Evolutionary conservation across 2,329 filamentous ascomycete species (phyloP).

Genomic region (Botrytis aclada): DNA sequence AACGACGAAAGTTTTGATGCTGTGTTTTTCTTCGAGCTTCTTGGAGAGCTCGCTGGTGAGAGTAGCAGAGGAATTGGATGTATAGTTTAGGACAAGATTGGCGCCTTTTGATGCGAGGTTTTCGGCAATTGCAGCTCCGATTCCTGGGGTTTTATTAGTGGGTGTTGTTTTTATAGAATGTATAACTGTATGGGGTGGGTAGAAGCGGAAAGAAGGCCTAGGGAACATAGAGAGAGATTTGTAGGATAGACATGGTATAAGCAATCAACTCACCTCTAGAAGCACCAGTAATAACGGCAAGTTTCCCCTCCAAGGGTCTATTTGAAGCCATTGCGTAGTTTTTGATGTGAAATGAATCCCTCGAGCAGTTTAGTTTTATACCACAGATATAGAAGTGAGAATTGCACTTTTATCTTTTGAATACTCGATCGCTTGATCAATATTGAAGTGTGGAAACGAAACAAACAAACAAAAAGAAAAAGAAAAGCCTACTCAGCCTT

Average conservation of each 20-base stretch:
- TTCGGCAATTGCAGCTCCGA: constrained; percentile 61
- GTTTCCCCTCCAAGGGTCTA: constrained; percentile 62
- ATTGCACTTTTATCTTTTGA: background rate
- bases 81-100: constrained; percentile 63
- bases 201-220: background rate
- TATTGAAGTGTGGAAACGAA: background rate
- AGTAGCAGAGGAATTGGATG: constrained; percentile 56
- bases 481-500: background rate
- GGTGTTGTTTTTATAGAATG: background rate
- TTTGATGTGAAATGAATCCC: constrained; percentile 11
- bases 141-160: constrained; percentile 52
- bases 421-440: background rate
- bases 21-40: constrained; percentile 54
- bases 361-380: background rate
- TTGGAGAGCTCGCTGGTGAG: constrained; percentile 53
- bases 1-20: constrained; percentile 58
- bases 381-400: background rate
- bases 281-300: constrained; percentile 76
- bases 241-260: background rate
- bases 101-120: constrained; percentile 69
- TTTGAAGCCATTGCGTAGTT: constrained; percentile 21
- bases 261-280: constrained; percentile 59
- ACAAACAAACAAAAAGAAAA: background rate
- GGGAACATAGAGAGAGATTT: background rate
- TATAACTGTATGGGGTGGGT: background rate